Conservation (phyloP, 257 asterid genomes). For the Oldenlandia corymbosa region DNA sequence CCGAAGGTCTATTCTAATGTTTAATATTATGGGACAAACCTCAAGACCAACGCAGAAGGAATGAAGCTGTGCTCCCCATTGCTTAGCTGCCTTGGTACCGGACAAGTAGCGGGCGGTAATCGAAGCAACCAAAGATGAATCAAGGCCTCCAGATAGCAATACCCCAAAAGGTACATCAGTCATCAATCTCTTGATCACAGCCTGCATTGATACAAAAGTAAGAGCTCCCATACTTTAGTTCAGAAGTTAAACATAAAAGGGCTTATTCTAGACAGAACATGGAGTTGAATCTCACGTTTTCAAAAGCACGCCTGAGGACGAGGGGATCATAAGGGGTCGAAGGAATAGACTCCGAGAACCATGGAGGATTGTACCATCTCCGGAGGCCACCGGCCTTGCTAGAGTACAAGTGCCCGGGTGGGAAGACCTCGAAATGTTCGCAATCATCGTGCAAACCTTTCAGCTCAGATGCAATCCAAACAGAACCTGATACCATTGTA, state of each 20-base stretch:
- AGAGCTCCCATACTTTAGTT: neutral
- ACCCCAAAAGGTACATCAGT: slow-evolving; percentile 98
- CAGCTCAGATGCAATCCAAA: slow-evolving; percentile 90
- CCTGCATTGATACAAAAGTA: slow-evolving; percentile 36
- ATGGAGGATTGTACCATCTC: slow-evolving; percentile 90
- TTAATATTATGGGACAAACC: slow-evolving; percentile 28
- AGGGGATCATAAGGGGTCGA: slow-evolving; percentile 83
- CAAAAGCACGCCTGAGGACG: slow-evolving; percentile 73
- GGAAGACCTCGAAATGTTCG: slow-evolving; percentile 86
- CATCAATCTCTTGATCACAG: slow-evolving; percentile 91
- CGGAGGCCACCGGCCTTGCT: slow-evolving; percentile 67
- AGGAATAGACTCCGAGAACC: slow-evolving; percentile 85
- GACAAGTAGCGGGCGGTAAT: slow-evolving; percentile 87
- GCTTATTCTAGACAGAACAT: neutral
- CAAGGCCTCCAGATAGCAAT: slow-evolving; percentile 93
- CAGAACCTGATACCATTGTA: slow-evolving; percentile 60
- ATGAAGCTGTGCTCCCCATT: slow-evolving; percentile 95
- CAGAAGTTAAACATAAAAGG: neutral
- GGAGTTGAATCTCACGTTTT: slow-evolving; percentile 44
- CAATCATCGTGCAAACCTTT: slow-evolving; percentile 85
- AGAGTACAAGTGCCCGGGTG: slow-evolving; percentile 88
- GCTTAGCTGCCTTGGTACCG: slow-evolving; percentile 75
- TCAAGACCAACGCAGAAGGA: slow-evolving; percentile 98
- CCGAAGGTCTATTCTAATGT: neutral
- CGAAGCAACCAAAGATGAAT: slow-evolving; percentile 89